A percentile compares a stretch with the other conserved stretches of the same genome.
phyloP scores from a whole-genome alignment of 768 basidiomycete species.

The Tephrocybe rancida region DNA sequence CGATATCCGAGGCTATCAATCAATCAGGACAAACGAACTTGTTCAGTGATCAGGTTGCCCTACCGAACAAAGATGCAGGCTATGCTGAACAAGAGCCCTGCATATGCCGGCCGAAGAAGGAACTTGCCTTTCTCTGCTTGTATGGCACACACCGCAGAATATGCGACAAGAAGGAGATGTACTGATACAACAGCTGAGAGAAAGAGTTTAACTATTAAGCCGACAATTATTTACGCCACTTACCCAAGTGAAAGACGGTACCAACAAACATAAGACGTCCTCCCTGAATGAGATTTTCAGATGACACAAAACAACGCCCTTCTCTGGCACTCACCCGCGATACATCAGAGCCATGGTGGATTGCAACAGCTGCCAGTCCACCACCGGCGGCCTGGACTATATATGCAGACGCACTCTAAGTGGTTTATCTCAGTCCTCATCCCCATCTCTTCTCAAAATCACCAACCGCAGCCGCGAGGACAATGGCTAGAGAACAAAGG shows the following conservation, averaged over 20 bases:
- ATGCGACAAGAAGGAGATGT: background rate
- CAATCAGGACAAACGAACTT: background rate
- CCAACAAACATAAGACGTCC: slow-evolving; percentile 4
- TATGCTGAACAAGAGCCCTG: background rate
- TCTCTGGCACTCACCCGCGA: background rate
- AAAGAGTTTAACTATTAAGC: no score
- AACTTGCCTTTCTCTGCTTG: background rate
- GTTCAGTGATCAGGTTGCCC: background rate
- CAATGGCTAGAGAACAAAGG: background rate
- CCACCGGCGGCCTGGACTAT: background rate
- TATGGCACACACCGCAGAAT: background rate
- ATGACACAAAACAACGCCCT: background rate
- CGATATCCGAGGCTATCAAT: background rate
- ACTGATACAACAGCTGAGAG: background rate
- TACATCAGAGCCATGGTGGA: background rate
- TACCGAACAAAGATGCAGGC: slow-evolving; percentile 3
- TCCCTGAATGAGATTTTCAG: background rate
- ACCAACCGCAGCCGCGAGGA: background rate
- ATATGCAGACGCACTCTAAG: background rate
- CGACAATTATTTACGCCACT: background rate
- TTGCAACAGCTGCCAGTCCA: background rate
- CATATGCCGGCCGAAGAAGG: background rate
- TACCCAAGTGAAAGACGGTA: background rate
- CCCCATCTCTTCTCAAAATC: background rate
- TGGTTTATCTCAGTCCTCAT: background rate